A percentile compares a stretch with the other conserved stretches of the same genome.
These are phyloP conservation scores for Phyllosticta citriasiana DNA, from an alignment of 2,329 filamentous ascomycete species.

Conservation along the genomic window DNA sequence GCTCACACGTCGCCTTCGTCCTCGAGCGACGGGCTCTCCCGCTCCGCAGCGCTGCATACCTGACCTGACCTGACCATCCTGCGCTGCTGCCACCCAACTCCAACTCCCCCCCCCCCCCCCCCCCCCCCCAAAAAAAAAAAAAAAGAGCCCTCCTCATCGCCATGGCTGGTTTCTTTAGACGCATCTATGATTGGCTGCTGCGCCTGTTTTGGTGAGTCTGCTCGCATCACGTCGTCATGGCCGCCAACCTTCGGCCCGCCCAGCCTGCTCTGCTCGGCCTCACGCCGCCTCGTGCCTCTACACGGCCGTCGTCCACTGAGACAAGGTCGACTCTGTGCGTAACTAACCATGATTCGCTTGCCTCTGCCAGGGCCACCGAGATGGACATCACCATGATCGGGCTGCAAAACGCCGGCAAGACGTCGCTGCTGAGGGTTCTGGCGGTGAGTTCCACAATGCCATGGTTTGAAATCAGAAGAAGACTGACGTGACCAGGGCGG, in stretches of 20 bases:
- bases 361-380: conserved; percentile 70
- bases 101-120: no score
- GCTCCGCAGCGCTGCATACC: not conserved
- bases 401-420: conserved; percentile 96
- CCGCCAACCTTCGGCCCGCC: not conserved
- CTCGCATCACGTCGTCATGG: conserved; percentile 10
- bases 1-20: not conserved
- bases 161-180: conserved; percentile 88
- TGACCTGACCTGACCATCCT: not conserved
- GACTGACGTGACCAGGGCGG: conserved; percentile 56
- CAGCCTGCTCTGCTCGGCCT: not conserved
- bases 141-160: not conserved
- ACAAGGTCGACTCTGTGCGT: not conserved
- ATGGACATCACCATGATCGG: conserved; percentile 99
- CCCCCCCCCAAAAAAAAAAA: no score
- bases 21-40: not conserved
- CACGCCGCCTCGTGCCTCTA: not conserved
- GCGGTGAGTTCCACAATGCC: conserved; percentile 58
- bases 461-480: conserved; percentile 2
- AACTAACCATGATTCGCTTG: conserved; percentile 17
- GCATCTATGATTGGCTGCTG: conserved; percentile 96
- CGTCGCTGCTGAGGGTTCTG: conserved; percentile 82
- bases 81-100: not conserved
- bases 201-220: conserved; percentile 83
- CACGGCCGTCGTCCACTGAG: not conserved